Evolutionary conservation across 768 basidiomycete genomes (phyloP), one percentile per base, ranked within the genome.

Genomic region (Termitomyces sp.): DNA sequence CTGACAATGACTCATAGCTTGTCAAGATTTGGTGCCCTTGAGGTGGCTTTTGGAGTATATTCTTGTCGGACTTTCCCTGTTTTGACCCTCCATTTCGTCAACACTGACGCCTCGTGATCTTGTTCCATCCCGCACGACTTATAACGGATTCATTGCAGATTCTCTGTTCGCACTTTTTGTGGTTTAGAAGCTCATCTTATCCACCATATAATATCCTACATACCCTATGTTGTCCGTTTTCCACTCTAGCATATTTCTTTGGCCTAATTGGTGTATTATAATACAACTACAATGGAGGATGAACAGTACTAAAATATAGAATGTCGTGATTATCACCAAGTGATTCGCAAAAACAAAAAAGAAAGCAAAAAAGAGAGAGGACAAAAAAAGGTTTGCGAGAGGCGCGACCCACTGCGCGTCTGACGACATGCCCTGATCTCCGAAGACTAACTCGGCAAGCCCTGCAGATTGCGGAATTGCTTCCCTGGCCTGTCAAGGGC

Each of bases 391-490:
- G 89, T 90, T 81, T 91, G 79, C 76, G 78, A 80, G 66, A 67
- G 77, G 82, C 88, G 71, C 86, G 89, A 79, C 73, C 79, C 82
- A 81, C 77, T 74, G 84, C 88, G 84, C 89, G 89, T 72, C 89
- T 86, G 89, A 86, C 80, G 85, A 84, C 83, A 65, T 80, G 83
- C 73, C 87, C 88, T 88, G 82, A 70, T 89, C 88, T 90, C 88
- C 86, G 77, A 87, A 84, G 89, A 91, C 88, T 88, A 90, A 90
- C 86, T 91, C 84, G 89, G 89, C 83, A 69, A 79, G 79, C 76
- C 83, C 88, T 80, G 86, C 81, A 79, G 84, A 81, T 84, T 91
- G 89, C 89, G 82, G 85, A 91, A 91, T 91, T 86, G 76, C 89
- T 91, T 91, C 85, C 88, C 89, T 91, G 85, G 85, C 81, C 85